Base-by-base conservation (phyloP, 1,139 yeast genomes). In the Taphrina wiesneri region DNA sequence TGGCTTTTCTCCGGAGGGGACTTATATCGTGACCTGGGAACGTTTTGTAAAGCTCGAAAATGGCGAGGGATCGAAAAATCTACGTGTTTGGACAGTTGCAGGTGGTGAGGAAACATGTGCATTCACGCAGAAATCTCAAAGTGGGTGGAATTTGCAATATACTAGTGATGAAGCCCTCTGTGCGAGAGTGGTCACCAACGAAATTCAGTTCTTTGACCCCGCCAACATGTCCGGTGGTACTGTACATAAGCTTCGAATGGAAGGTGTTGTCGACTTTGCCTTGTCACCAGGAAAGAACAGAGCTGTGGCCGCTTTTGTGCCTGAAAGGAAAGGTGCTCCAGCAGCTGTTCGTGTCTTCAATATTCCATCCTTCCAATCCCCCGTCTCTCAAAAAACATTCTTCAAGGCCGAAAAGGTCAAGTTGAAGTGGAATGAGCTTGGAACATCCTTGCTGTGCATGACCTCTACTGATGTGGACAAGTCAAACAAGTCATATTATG, bases 391-490 rank as follows among this genome's bases (percentile, higher is more conserved):
- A 70, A 93, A 93, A 77, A 85, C 90, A 68, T 90, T 95, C 74
- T 93, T 93, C 83, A 92, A 92, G 79, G 98, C 98, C 56, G 99
- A 95, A 75, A 85, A 88, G 72, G 95, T 97, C 77, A 87, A 85
- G 72, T 84, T 93, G 80, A 87, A 85, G 76, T 95, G 99, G 99
- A 95, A 95, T 77, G 83, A 86, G 53, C 82, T 91, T 71, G 99
- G 99, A 67, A 95, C 98, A 69, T 96, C 98, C 11, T 82, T 93
- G 71, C 81, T 95, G 74, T 97, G 96, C 67, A 83, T 92, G 73
- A 96, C 97, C 9, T 88, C 96, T 63, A 93, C 98, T 28, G 99
- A 93, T 77, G 96, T 93, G 72, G 99, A 95, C 78, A 83, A 95
- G 56, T 84, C 96, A 28, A 96, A 96, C 77, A 87, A 93, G 80